These are phyloP conservation scores for Kluyveromyces sp. DNA, from an alignment of 1,139 yeast species.

Conservation along the genomic window DNA sequence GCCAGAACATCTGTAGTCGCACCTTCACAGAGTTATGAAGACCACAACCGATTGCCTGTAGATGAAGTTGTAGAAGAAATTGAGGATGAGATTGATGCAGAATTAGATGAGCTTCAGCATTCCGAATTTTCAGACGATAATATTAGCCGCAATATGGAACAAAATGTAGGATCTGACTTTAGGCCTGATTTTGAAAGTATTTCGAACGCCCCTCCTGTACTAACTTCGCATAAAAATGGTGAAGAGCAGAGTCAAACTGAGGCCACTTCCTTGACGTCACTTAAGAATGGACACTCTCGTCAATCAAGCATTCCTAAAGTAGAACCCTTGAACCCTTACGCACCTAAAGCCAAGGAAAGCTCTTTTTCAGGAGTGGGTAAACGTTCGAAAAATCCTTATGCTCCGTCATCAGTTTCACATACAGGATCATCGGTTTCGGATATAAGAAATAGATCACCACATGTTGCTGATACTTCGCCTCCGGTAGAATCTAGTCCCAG, in stretches of 20 bases:
- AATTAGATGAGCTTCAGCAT: conserved; percentile 1
- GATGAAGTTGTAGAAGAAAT: conserved; percentile 5
- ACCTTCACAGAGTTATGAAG: neutral
- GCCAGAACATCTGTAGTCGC: neutral
- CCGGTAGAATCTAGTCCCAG: too few relatives aligned
- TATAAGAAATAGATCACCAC: neutral
- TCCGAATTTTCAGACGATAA: conserved; percentile 1
- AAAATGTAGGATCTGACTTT: neutral
- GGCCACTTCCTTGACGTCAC: neutral
- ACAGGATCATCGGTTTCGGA: too few relatives aligned
- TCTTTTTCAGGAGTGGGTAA: neutral
- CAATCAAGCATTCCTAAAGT: neutral
- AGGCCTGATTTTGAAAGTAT: neutral
- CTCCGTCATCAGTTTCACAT: neutral
- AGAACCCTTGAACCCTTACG: neutral
- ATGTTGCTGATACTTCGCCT: neutral
- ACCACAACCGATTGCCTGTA: neutral
- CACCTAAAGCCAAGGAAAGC: neutral
- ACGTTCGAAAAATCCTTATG: neutral
- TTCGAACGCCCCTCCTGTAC: too few relatives aligned
- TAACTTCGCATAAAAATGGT: too few relatives aligned
- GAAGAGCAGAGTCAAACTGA: too few relatives aligned
- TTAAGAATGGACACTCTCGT: neutral
- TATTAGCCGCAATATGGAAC: neutral
- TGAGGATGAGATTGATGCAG: conserved; percentile 6